phyloP scores from a whole-genome alignment of 257 asterid genomes.

The Striga asiatica region DNA sequence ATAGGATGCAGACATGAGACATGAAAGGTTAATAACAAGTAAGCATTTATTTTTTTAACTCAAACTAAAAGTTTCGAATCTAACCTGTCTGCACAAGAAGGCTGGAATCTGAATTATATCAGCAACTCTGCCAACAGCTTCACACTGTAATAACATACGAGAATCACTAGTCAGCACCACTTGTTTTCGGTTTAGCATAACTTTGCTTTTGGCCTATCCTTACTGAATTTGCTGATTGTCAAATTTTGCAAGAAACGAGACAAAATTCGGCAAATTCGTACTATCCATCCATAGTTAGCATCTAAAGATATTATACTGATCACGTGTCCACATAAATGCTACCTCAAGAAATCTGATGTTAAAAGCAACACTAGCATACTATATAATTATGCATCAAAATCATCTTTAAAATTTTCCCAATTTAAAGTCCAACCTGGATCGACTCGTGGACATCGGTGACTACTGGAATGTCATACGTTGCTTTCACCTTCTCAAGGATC shows the following conservation, averaged over 20 bases:
- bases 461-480: constrained; percentile 51
- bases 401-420: neutral
- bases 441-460: constrained; percentile 60
- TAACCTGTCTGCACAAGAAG: constrained; percentile 91
- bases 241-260: no score
- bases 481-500: constrained; percentile 85
- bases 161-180: neutral
- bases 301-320: no score
- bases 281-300: no score
- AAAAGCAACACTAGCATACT: neutral
- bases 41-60: neutral
- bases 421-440: constrained; percentile 29
- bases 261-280: no score
- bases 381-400: neutral
- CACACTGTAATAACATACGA: constrained; percentile 47
- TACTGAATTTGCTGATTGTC: no score
- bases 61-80: neutral
- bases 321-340: no score
- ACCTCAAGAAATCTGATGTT: no score
- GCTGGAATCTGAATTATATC: constrained; percentile 99
- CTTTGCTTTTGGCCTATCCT: no score
- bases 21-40: neutral
- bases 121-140: constrained; percentile 93
- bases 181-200: neutral
- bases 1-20: neutral